Base-by-base conservation (phyloP, 2,329 filamentous ascomycete genomes). In the Lachnellula occidentalis region DNA sequence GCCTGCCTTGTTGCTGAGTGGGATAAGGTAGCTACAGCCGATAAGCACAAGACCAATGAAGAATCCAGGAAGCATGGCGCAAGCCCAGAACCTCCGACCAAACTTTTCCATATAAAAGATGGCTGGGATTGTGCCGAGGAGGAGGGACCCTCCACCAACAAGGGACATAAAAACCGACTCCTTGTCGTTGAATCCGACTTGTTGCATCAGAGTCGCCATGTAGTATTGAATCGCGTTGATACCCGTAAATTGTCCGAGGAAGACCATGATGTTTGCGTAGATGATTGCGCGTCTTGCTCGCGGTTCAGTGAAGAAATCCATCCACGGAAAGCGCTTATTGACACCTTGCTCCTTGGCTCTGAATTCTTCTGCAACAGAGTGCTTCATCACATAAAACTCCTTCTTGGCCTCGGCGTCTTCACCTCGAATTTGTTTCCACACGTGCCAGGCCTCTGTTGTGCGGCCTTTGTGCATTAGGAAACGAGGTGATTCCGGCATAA, bases 11-110 rank as follows among this genome's bases (percentile, higher is more conserved):
- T 81, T 73, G 0, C 71, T 74, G 4, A 76, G 62, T 7, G 75
- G 66, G 41, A 87, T 76, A 9, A 80, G 78, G 70, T 88, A 87
- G 45, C 78, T 81, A 17, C 77, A 71, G 4, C 85, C 86, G 56
- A 89, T 83, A 22, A 89, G 73, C 9, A 88, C 70, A 0, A 89
- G 74, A 15, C 86, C 86, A 45, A 88, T 67, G 63, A 89, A 86
- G 75, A 88, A 89, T 0, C 85, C 83, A 0, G 85, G 85, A 41
- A 90, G 73, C 80, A 87, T 89, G 4, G 76, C 77, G 58, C 84
- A 86, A 34, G 85, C 86, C 86, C 86, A 89, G 77, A 88, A 88
- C 4, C 86, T 82, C 21, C 86, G 82, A 12, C 86, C 86, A 48
- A 83, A 88, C 2, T 76, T 79, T 65, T 90, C 86, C 86, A 90